A percentile compares a stretch with the other conserved stretches of the same genome.
Evolutionary conservation across 169 alveolate species (phyloP).

Genomic region (Cryptosporidium canis): DNA sequence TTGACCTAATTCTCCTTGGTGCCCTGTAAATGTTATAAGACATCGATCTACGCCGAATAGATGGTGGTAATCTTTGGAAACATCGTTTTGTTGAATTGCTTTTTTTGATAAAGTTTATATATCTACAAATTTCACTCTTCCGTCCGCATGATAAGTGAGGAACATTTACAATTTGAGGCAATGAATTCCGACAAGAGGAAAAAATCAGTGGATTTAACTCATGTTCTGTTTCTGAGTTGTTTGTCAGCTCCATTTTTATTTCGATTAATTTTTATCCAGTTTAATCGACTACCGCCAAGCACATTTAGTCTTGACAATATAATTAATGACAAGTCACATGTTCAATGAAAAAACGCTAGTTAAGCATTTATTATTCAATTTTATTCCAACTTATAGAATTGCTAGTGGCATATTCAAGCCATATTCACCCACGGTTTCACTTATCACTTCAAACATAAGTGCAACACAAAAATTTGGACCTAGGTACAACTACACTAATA

Average conservation of each 20-base stretch:
- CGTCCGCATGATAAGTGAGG: constrained; percentile 46
- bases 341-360: not conserved
- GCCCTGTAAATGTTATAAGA: constrained; percentile 61
- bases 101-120: constrained; percentile 4
- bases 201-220: not conserved
- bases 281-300: not conserved
- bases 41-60: constrained; percentile 61
- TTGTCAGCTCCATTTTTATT: not conserved
- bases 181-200: not conserved
- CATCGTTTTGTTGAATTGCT: constrained; percentile 56
- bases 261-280: not conserved
- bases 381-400: not conserved
- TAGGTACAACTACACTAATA: not conserved
- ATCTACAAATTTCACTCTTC: constrained; percentile 11
- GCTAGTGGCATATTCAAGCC: not conserved
- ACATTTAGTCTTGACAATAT: not conserved
- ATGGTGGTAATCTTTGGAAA: constrained; percentile 60
- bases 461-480: not conserved
- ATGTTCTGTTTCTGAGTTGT: not conserved
- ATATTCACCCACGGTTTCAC: not conserved
- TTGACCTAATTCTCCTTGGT: constrained; percentile 26
- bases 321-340: not conserved
- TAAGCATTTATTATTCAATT: not conserved
- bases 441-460: not conserved
- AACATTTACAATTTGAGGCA: constrained; percentile 45